Conservation (phyloP, 2,329 filamentous ascomycete genomes). For the Truncatella angustata region DNA sequence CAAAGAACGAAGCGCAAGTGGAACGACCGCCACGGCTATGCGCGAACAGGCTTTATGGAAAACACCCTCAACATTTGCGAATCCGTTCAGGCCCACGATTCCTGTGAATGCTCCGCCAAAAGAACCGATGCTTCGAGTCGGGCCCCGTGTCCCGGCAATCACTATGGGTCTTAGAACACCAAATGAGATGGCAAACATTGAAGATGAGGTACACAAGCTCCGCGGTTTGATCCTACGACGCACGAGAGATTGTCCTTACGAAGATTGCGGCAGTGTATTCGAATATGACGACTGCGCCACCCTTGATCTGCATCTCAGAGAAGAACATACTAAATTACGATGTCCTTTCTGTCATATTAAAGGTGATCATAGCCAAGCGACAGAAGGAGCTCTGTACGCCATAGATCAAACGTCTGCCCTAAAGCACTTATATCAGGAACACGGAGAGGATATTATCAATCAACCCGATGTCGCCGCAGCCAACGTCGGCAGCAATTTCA, state of each 20-base stretch:
- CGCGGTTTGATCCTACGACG: constrained; percentile 34
- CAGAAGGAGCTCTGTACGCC: neutral
- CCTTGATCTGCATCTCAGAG: constrained; percentile 34
- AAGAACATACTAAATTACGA: constrained; percentile 28
- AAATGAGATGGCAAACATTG: constrained; percentile 36
- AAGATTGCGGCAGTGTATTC: constrained; percentile 34
- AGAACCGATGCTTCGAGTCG: constrained; percentile 35
- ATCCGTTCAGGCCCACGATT: constrained; percentile 30
- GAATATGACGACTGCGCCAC: constrained; percentile 23
- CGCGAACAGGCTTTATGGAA: constrained; percentile 29
- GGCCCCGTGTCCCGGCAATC: constrained; percentile 33
- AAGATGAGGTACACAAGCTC: constrained; percentile 31
- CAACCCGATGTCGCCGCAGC: neutral
- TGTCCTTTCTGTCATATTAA: constrained; percentile 23
- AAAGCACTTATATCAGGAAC: constrained; percentile 7
- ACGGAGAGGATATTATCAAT: neutral
- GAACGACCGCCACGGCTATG: constrained; percentile 9
- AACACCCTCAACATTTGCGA: constrained; percentile 27
- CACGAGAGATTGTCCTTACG: constrained; percentile 35
- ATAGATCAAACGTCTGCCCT: neutral
- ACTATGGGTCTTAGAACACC: constrained; percentile 38
- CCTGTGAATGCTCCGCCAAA: constrained; percentile 32
- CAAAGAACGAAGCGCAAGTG: neutral
- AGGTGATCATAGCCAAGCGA: neutral
- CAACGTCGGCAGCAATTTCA: neutral